Evolutionary conservation across 2,329 filamentous ascomycete genomes (phyloP), one percentile per base, ranked within the genome.

Genomic region (Ceratocystis destructans): DNA sequence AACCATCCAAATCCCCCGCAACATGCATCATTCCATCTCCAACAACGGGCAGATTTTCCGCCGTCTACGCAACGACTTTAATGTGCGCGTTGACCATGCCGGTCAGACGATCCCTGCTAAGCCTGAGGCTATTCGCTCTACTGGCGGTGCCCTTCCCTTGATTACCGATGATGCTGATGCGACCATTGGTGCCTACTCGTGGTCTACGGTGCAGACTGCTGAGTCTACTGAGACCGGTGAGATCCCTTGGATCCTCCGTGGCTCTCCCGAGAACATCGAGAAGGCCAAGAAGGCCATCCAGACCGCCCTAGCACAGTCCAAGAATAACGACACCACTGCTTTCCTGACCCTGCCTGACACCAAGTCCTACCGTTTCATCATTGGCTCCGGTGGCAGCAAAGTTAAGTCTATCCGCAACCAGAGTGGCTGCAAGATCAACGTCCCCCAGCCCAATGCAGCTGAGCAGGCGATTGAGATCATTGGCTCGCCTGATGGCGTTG

Each of bases 21-120:
- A 86, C 71, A 79, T 94, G 68, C 94, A 99, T 78, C 90, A 97
- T 74, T 78, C 82, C 68, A 82, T 99, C 70, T 84, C 89, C 64
- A 93, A 96, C 74, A 92, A 93, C 70, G 94, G 93, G 1, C 87
- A 91, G 71, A 89, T 97, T 78, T 96, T 97, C 88, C 89, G 93
- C 70, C 88, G 86, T 72, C 85, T 99, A 53, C 86, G 88, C 70
- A 92, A 86, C 75, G 89, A 96, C 73, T 83, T 89, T 76, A 87
- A 89, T 71, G 90, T 99, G 70, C 94, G 88, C 0, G 88, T 99
- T 64, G 92, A 97, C 75, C 94, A 97, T 74, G 89, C 85, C 66
- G 91, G 92, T 57, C 85, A 94, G 68, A 79, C 87, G 66, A 79
- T 88, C 3, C 94, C 94, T 5, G 74, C 85, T 48, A 91, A 87